Evolutionary conservation across 179 eudicot species (phyloP), one percentile per base, ranked within the genome.

Genomic region (Beta macrorhiza): DNA sequence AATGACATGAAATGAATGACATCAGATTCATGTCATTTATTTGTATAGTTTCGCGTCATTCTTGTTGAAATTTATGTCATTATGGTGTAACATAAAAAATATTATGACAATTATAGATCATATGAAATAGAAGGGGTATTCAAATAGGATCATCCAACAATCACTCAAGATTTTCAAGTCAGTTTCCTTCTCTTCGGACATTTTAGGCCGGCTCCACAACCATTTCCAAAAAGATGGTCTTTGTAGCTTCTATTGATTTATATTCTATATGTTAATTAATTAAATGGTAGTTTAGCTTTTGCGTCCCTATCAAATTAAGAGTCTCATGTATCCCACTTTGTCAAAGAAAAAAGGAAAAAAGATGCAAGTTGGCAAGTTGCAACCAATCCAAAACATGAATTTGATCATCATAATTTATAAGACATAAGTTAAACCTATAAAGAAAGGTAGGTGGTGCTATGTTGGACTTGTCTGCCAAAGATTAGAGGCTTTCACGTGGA

Each of bases 331-430:
- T 17, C 13, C 10, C 22, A 45, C 55, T 42, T 15, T 47, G n/a
- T n/a, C 3, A 62, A 19, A 16, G n/a, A 62, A 49, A 49, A 6
- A 44, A 29, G 32, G 32, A 29, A 29, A 29, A 42, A 69, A 29
- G 51, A 4, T 4, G 65, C 81, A 78, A 78, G 81, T 78, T 78
- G 81, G 64, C 81, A 78, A 78, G 53, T 78, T 78, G 81, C 52
- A 37, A 55, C 52, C 74, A 78, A 78, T 78, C 74, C 1, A 7
- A 37, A 67, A 58, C 74, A 53, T 29, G 79, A n/a, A n/a, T 49
- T 42, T 58, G 17, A 58, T 58, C 16, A 71, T 71, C 75, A 71
- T n/a, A 70, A 74, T 5, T 74, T 2, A 52, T 69, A 44, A 37
- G 42, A 7, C 71, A 67, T 67, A 67, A 37, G 42, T 58, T 49